Evolutionary conservation across 352 stramenopile species (phyloP), one percentile per base, ranked within the genome.

Genomic region (Plasmopara muralis): DNA sequence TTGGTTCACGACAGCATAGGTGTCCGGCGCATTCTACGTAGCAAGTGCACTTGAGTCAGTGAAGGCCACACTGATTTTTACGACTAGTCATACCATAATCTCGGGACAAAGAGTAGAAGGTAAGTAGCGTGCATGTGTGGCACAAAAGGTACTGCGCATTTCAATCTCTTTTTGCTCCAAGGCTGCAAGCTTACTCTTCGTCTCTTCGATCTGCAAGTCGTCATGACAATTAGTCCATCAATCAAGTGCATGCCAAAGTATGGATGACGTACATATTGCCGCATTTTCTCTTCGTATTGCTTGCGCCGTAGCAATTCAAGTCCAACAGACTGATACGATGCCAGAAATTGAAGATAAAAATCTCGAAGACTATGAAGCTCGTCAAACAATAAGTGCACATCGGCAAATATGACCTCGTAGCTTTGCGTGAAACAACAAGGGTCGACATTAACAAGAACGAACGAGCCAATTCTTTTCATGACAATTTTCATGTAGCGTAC

Each of bases 261-360:
- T 41, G 15, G 29, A 16, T 4, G 30, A 59, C 60, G 41, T 64
- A 90, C 79, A 44, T 85, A 54, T 43, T 74, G 70, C 16, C 49
- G 48, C 28, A 87, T 55, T 51, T 75, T 73, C 29, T 62, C 48
- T 15, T 88, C 74, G 38, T 83, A 85, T n/a, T 63, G 52, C 37
- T 62, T 67, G 29, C 83, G 66, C 38, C 83, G 71, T 49, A 69
- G 53, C 9, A 91, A 57, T 55, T 93, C 83, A 1, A 57, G 43
- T 2, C 62, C 64, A 8, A 91, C 61, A 29, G 82, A 71, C 44
- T 65, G 52, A 55, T 89, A 90, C 7, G 83, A 87, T 9, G 50
- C 57, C 14, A 85, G 28, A 46, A 93, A 93, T 14, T 88, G 83
- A n/a, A 68, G 67, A 53, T 93, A 93, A 46, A 93, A 93, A 37